Evolutionary conservation across 768 basidiomycete species (phyloP).

Genomic region (Mycena epipterygia): DNA sequence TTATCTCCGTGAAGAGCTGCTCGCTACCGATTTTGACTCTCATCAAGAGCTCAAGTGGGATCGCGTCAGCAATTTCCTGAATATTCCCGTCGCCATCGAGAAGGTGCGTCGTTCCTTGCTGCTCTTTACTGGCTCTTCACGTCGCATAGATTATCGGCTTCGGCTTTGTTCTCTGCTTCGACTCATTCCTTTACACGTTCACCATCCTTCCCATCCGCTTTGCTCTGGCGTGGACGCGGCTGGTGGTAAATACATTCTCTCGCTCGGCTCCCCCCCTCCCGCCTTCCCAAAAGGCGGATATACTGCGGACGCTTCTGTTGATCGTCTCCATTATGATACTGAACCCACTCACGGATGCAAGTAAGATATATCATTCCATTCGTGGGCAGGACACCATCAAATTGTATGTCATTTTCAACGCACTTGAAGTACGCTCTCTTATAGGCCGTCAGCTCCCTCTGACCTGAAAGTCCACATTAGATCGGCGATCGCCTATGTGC

Average conservation of each 20-base stretch:
- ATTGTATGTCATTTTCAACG: constrained; percentile 98
- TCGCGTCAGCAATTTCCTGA: constrained; percentile 94
- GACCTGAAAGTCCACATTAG: constrained; percentile 55
- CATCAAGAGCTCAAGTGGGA: constrained; percentile 97
- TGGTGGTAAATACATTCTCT: constrained; percentile 64
- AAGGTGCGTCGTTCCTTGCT: constrained; percentile 68
- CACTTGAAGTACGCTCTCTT: constrained; percentile 83
- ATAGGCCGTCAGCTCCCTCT: constrained; percentile 15
- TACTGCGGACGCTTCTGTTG: constrained; percentile 86
- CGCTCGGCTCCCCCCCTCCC: constrained; percentile 72
- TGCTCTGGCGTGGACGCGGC: constrained; percentile 70
- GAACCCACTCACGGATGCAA: constrained; percentile 90
- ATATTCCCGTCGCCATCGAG: constrained; percentile 93
- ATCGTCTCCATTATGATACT: constrained; percentile 80
- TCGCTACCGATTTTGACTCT: constrained; percentile 94
- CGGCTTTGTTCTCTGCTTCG: constrained; percentile 93
- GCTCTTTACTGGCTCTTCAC: neutral
- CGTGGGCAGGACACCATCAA: constrained; percentile 99
- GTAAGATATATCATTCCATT: constrained; percentile 98
- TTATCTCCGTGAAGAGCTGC: constrained; percentile 88
- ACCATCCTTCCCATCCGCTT: constrained; percentile 96
- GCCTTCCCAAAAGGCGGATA: constrained; percentile 92
- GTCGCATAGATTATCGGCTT: constrained; percentile 84
- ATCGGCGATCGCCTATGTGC: constrained; percentile 96
- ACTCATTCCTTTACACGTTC: constrained; percentile 98